Evolutionary conservation across 768 basidiomycete genomes (phyloP).

Genomic region (Dioszegia hungarica): DNA sequence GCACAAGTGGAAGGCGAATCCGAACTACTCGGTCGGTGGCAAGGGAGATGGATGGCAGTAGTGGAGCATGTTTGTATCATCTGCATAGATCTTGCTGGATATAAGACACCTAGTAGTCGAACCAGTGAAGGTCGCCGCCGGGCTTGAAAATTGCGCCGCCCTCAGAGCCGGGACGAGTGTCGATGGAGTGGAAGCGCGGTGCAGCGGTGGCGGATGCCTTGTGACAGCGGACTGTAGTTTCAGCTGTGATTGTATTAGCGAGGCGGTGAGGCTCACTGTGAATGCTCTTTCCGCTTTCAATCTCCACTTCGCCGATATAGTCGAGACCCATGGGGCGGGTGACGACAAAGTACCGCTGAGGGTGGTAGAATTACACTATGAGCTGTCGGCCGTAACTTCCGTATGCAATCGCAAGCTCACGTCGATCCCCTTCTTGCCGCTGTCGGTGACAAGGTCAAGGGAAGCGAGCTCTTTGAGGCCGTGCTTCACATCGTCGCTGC

Average conservation of each 20-base stretch:
- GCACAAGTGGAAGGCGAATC: constrained; percentile 46
- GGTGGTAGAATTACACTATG: constrained; percentile 39
- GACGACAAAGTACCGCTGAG: constrained; percentile 40
- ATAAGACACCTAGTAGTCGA: constrained; percentile 34
- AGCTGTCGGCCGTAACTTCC: neutral
- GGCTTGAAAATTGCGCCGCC: constrained; percentile 44
- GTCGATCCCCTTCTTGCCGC: constrained; percentile 34
- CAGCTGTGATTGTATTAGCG: neutral
- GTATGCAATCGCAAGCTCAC: constrained; percentile 18
- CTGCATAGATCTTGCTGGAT: neutral
- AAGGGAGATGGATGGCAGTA: constrained; percentile 23
- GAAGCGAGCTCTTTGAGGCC: constrained; percentile 40
- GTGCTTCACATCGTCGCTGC: constrained; percentile 40
- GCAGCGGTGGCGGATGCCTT: constrained; percentile 23
- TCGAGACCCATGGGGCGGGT: constrained; percentile 39
- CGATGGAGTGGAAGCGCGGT: constrained; percentile 44
- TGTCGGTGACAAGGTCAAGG: constrained; percentile 33
- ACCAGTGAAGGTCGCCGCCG: constrained; percentile 38
- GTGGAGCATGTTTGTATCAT: neutral
- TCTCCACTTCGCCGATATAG: constrained; percentile 46
- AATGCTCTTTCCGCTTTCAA: constrained; percentile 45
- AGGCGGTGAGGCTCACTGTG: constrained; percentile 30
- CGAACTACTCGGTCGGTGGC: constrained; percentile 31
- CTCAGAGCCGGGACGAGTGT: constrained; percentile 42
- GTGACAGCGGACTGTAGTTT: constrained; percentile 33